Conservation (phyloP, 73 alveolate species). For the Breviolum minutum region DNA sequence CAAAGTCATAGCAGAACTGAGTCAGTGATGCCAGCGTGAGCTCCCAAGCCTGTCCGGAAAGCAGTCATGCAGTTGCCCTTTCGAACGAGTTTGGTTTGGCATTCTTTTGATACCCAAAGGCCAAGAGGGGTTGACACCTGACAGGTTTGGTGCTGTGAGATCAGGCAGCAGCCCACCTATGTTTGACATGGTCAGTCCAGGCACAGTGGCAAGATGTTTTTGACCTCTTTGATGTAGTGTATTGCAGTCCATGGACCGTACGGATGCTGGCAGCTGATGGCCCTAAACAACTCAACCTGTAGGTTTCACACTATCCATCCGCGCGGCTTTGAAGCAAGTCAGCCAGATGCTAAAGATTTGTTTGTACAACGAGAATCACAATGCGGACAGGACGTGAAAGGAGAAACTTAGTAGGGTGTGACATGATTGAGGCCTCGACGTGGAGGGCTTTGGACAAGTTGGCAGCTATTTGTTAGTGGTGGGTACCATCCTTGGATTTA, state of each 20-base stretch:
- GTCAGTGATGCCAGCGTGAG: not conserved
- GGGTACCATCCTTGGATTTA: not conserved
- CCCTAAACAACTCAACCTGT: not conserved
- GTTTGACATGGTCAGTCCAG: not conserved
- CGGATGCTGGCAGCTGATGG: no score
- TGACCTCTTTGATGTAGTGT: no score
- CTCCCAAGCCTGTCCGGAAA: not conserved
- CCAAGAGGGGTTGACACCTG: not conserved
- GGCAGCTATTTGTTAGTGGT: not conserved
- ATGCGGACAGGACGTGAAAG: not conserved
- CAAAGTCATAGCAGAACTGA: not conserved
- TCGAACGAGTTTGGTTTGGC: not conserved
- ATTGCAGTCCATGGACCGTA: no score
- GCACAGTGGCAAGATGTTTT: not conserved
- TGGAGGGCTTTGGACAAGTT: slow-evolving; percentile 1
- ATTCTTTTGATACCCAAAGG: no score
- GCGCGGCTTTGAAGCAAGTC: slow-evolving; percentile 5
- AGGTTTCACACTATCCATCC: not conserved
- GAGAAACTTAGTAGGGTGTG: not conserved
- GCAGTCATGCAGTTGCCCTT: not conserved
- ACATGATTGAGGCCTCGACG: not conserved
- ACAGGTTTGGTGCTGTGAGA: not conserved
- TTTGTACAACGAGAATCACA: not conserved
- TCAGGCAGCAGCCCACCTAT: slow-evolving; percentile 32
- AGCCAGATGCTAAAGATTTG: not conserved